Evolutionary conservation across 2,329 filamentous ascomycete genomes (phyloP).

Genomic region (Aureobasidium sp.): DNA sequence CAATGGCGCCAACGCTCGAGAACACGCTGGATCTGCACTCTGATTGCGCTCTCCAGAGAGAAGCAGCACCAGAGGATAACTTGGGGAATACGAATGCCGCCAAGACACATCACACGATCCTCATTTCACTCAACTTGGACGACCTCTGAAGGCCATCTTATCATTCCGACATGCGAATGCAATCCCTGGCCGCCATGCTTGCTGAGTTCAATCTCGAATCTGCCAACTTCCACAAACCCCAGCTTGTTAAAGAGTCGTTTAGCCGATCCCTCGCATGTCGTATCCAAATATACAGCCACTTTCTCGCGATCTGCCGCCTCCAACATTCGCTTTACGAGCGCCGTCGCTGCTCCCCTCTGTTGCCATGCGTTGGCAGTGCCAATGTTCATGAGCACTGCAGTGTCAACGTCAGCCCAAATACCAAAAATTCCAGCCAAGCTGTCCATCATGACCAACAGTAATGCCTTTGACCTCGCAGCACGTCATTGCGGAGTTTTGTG

Average conservation of each 20-base stretch:
- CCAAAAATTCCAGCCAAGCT: not conserved
- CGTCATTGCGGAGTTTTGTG: slow-evolving; percentile 1
- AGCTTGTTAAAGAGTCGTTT: slow-evolving; percentile 10
- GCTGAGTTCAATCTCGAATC: slow-evolving; percentile 9
- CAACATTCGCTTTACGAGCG: not conserved
- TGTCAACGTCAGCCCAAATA: not conserved
- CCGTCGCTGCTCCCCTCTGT: slow-evolving; percentile 3
- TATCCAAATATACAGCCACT: slow-evolving; percentile 9
- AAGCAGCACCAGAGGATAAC: no score
- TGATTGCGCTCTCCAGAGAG: no score
- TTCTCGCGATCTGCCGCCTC: slow-evolving; percentile 4
- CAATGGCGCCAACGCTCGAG: slow-evolving; percentile 3
- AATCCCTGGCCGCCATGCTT: slow-evolving; percentile 1
- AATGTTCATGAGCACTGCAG: slow-evolving; percentile 11
- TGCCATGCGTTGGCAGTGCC: not conserved
- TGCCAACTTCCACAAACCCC: slow-evolving; percentile 10
- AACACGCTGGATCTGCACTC: slow-evolving; percentile 5
- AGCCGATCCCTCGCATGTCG: not conserved
- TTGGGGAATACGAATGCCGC: no score
- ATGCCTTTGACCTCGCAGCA: slow-evolving; percentile 1
- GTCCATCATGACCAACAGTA: not conserved
- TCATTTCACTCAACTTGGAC: not conserved
- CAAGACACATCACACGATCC: slow-evolving; percentile 4
- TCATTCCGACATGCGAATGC: slow-evolving; percentile 8
- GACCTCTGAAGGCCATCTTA: not conserved